Base-by-base conservation (phyloP, 2,329 filamentous ascomycete genomes). In the Microcyclosporella mali region DNA sequence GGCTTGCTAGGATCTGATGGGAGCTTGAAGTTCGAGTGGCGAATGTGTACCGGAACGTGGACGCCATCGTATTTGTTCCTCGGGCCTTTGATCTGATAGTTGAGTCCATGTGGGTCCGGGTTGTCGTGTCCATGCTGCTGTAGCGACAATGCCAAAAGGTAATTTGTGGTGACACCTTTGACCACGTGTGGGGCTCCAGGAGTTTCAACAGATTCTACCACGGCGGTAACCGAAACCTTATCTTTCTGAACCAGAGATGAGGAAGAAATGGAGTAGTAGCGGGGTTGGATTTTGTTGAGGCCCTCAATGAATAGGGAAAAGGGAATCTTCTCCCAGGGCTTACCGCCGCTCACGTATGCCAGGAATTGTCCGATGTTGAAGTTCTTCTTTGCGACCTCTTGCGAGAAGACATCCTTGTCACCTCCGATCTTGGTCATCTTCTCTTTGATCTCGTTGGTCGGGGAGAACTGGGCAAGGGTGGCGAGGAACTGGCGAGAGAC, bases 211-310 rank as follows among this genome's bases (percentile, higher is more conserved):
- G 83, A 87, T 66, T 97, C 92, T 46, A 98, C 90, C 31, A 97
- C 84, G 44, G 90, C 90, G 12, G 92, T 98, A 59, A 98, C 85
- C 47, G 92, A 87, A 54, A 98, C 88, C 71, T 88, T 90, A 69
- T 94, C 83, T 64, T 92, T 89, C 64, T 98, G 89, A 12, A 94
- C 89, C 7, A 88, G 67, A 6, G 92, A 95, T 1, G 92, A 97
- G 1, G 94, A 98, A 2, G 92, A 98, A 66, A 98, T 98, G 37
- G 94, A 98, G 73, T 98, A 98, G 75, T 97, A 98, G 37, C 92
- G 87, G 30, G 92, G 90, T 67, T 98, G 92, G 44, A 98, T 81
- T 74, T 95, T 97, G 69, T 82, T 86, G 49, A 98, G 69, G 53
- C 88, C 85, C 73, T 98, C 92, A 54, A 98, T 88, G 57, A 97